These are phyloP conservation scores for Saturnispora besseyi DNA, from an alignment of 805 yeast genomes.

Conservation along the genomic window DNA sequence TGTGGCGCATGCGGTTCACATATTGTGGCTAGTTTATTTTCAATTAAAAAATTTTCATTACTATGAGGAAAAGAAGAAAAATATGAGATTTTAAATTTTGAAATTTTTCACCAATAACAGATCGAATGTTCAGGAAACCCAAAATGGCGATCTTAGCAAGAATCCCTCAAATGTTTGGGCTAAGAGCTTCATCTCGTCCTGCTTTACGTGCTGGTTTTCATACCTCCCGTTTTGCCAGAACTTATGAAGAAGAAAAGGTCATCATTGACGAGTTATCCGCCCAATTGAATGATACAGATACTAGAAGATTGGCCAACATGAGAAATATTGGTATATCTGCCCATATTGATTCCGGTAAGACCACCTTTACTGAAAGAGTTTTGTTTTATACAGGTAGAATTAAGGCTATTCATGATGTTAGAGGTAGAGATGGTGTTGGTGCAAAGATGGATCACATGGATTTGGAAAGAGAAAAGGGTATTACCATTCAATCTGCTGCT, in stretches of 20 bases:
- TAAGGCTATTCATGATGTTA: slow-evolving; percentile 91
- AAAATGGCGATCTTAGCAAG: slow-evolving; percentile 4
- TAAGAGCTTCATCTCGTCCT: slow-evolving; percentile 6
- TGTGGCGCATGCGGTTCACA: no score
- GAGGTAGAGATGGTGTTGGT: slow-evolving; percentile 96
- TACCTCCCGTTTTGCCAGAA: slow-evolving; percentile 21
- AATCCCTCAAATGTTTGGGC: not conserved
- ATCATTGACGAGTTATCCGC: slow-evolving; percentile 50
- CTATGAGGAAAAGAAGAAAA: not conserved
- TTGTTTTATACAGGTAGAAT: slow-evolving; percentile 94
- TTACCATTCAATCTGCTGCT: slow-evolving; percentile 97
- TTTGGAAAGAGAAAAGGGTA: slow-evolving; percentile 95
- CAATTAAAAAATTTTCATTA: not conserved
- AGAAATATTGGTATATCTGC: slow-evolving; percentile 97
- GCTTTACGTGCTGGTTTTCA: slow-evolving; percentile 26
- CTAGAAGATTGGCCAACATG: slow-evolving; percentile 44
- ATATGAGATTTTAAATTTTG: not conserved
- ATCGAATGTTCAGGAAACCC: not conserved
- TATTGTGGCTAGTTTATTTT: not conserved
- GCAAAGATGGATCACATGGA: slow-evolving; percentile 99
- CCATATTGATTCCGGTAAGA: slow-evolving; percentile 96
- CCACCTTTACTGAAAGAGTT: slow-evolving; percentile 97
- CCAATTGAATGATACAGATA: slow-evolving; percentile 43
- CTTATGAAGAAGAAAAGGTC: slow-evolving; percentile 69
- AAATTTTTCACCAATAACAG: not conserved